phyloP scores from a whole-genome alignment of 2,329 filamentous ascomycete genomes.

The Diaporthe batatas region DNA sequence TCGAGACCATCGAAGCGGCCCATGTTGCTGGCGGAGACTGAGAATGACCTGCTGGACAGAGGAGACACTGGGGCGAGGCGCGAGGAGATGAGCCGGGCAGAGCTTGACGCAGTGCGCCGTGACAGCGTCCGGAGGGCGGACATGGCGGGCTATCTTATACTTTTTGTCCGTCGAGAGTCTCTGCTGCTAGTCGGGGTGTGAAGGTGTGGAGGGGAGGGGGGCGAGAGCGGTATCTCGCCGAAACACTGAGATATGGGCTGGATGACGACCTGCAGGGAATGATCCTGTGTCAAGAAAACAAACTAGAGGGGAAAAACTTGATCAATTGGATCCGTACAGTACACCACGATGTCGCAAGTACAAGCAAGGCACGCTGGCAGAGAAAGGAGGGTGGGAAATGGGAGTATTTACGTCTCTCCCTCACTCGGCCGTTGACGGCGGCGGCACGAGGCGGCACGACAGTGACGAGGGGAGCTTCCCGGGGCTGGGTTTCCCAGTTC shows the following conservation, averaged over 20 bases:
- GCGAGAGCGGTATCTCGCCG: slow-evolving; percentile 11
- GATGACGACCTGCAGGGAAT: slow-evolving; percentile 14
- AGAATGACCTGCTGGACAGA: slow-evolving; percentile 46
- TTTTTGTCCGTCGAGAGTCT: background rate
- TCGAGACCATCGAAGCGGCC: slow-evolving; percentile 52
- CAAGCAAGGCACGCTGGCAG: slow-evolving; percentile 24
- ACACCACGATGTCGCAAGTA: slow-evolving; percentile 35
- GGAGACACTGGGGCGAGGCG: slow-evolving; percentile 35
- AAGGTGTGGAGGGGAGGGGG: background rate
- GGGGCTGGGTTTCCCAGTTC: slow-evolving; percentile 22
- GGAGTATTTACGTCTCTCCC: slow-evolving; percentile 38
- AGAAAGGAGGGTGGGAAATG: background rate
- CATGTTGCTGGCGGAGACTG: slow-evolving; percentile 44
- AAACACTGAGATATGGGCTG: slow-evolving; percentile 6
- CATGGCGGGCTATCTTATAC: slow-evolving; percentile 40
- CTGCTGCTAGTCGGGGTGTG: background rate
- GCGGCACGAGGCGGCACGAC: background rate
- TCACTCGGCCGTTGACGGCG: background rate
- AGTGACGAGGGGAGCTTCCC: slow-evolving; percentile 36
- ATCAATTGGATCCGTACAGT: slow-evolving; percentile 40
- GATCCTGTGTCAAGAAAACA: slow-evolving; percentile 32
- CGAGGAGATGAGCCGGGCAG: slow-evolving; percentile 38
- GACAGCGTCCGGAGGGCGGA: slow-evolving; percentile 41
- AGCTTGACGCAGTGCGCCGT: slow-evolving; percentile 38
- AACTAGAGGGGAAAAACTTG: slow-evolving; percentile 33